Evolutionary conservation across 140 eudicot species (phyloP), one percentile per base, ranked within the genome.

Genomic region (Oenanthe javanica): DNA sequence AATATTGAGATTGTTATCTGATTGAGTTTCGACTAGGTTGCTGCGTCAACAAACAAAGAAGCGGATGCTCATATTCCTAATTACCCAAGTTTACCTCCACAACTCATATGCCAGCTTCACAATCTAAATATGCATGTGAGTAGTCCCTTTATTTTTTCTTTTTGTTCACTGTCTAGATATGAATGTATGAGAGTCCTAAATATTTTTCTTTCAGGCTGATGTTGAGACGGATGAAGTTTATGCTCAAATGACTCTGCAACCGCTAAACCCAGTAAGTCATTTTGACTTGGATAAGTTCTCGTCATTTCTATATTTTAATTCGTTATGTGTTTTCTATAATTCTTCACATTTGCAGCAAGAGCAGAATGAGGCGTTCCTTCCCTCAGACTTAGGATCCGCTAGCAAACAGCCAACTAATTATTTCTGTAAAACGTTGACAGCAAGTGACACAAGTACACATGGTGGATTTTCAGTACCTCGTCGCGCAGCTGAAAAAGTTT

Each of bases 401-500:
- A 91, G 90, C 85, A 92, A 90, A 88, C 97, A 92, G 74, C 97
- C 97, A 42, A 92, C 95, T 6, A 92, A 92, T 80, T 92, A 92
- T 77, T 92, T 92, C 83, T 92, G 97, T 77, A 92, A 92, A 80
- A 92, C 97, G 8, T 89, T 92, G 81, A 92, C 97, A 0, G 97
- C 97, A 31, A 92, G 97, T 46, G 97, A 92, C 88, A 93, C 97
- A 8, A 93, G 97, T 79, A 93, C 96, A 71, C 97, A 93, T 71
- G 98, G 98, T 82, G 97, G 97, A 79, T 91, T 93, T 83, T 93
- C 97, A 72, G 97, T 93, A 52, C 97, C 96, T 82, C 97, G 97
- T 21, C 94, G 97, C 54, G 93, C 97, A 52, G 97, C 97, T 71
- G 97, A 92, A 82, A 90, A 92, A 88, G 97, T 92, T 59, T 75